Evolutionary conservation across 176 grass and related monocot genomes (phyloP).

Genomic region (Cenchrus fungigraminus): DNA sequence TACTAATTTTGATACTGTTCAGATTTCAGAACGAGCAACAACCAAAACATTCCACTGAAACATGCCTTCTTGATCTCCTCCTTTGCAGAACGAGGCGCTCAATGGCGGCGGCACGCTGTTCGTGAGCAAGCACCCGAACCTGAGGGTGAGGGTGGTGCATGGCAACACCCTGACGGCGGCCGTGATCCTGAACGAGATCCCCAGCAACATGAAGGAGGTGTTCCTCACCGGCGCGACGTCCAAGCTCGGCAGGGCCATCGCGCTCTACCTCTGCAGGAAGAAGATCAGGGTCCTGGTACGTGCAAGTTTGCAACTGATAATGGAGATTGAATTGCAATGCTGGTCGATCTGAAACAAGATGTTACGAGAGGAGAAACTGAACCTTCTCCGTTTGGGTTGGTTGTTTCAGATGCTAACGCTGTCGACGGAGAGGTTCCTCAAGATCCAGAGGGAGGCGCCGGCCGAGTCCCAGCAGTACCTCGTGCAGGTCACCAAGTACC

Average conservation of each 20-base stretch:
- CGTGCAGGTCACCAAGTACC: slow-evolving; percentile 90
- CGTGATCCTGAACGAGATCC: slow-evolving; percentile 90
- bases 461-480: slow-evolving; percentile 72
- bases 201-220: slow-evolving; percentile 61
- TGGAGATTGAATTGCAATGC: not conserved
- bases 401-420: slow-evolving; percentile 77
- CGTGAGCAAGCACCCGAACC: slow-evolving; percentile 66
- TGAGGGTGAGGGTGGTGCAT: slow-evolving; percentile 83
- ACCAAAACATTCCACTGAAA: not conserved
- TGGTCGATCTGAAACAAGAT: not conserved
- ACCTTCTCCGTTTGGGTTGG: not conserved
- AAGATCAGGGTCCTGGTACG: slow-evolving; percentile 74
- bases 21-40: not conserved
- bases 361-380: not conserved
- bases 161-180: slow-evolving; percentile 96
- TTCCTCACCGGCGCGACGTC: slow-evolving; percentile 93
- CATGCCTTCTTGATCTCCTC: not conserved
- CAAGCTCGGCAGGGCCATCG: slow-evolving; percentile 88
- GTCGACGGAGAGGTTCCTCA: slow-evolving; percentile 75
- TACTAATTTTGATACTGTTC: not conserved
- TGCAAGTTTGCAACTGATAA: not conserved
- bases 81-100: slow-evolving; percentile 70
- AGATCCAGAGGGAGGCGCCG: slow-evolving; percentile 80
- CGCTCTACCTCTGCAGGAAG: slow-evolving; percentile 86
- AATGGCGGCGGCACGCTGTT: slow-evolving; percentile 92